Evolutionary conservation across 1,284 basidiomycete genomes (phyloP), one percentile per base, ranked within the genome.

Genomic region (Pseudozyma flocculosa): DNA sequence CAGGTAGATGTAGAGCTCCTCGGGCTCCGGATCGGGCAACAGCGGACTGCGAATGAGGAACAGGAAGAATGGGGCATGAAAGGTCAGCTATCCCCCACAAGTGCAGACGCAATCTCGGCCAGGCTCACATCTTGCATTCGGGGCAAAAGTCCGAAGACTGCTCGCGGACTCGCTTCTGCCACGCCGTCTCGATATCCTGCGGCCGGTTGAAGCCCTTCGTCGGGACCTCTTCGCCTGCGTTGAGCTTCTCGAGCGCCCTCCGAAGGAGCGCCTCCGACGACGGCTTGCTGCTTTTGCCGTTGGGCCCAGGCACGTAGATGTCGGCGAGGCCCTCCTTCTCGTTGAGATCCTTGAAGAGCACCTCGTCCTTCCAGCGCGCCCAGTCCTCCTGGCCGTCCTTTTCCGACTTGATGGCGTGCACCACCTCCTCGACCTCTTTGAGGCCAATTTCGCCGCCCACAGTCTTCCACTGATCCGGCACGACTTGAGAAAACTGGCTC

Each of bases 301-400:
- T 78, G 13, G 70, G 60, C 7, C 74, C 75, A 1, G 63, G 70
- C 0, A 78, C 75, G 21, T 48, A 40, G 4, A 72, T 54, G 21
- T 65, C 58, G 19, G 75, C 70, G 37, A 70, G 48, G 2, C 74
- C 71, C 37, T 70, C 56, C 32, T 73, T 45, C 10, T 58, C 43
- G 42, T 69, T 70, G 50, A 75, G 61, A 10, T 61, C 55, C 26
- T 68, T 70, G 50, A 75, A 78, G 14, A 72, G 48, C 14, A 75
- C 70, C 39, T 76, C 72, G 53, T 78, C 75, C 44, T 70, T 68
- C 73, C 75, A 76, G 21, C 75, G 48, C 13, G 66, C 63, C 74
- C 74, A 78, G 36, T 75, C 73, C 48, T 78, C 75, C 19, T 68
- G 55, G 24, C 68, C 73, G 44, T 78, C 75, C 42, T 72, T 68